Evolutionary conservation across 352 stramenopile genomes (phyloP).

Genomic region (Thalassiosira pacifica): DNA sequence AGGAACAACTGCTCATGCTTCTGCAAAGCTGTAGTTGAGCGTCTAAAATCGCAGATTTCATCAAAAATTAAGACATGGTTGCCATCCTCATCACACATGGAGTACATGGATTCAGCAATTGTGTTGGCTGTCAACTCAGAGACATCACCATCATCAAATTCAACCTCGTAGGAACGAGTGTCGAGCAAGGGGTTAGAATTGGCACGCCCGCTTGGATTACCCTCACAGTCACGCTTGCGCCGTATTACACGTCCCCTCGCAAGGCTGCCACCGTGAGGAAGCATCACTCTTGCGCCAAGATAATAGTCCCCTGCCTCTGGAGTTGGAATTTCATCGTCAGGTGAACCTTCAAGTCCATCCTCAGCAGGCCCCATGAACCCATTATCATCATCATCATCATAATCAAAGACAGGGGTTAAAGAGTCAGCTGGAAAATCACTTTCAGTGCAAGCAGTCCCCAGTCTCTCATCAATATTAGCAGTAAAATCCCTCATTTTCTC

Average conservation of each 20-base stretch:
- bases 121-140: constrained; percentile 49
- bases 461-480: background rate
- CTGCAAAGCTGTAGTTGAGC: too few relatives aligned
- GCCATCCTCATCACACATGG: constrained; percentile 49
- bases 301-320: constrained; percentile 48
- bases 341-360: background rate
- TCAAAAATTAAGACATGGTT: constrained; percentile 36
- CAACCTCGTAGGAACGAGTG: constrained; percentile 59
- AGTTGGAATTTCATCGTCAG: constrained; percentile 5
- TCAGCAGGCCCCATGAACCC: too few relatives aligned
- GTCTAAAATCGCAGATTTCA: constrained; percentile 27
- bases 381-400: constrained; percentile 20
- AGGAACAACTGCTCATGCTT: too few relatives aligned
- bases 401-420: constrained; percentile 6
- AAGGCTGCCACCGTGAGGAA: constrained; percentile 25
- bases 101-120: constrained; percentile 55
- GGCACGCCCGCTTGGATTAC: constrained; percentile 30
- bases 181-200: constrained; percentile 60
- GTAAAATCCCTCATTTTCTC: background rate
- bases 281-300: constrained; percentile 28
- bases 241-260: constrained; percentile 27
- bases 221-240: constrained; percentile 41
- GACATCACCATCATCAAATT: constrained; percentile 67
- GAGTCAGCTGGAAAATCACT: constrained; percentile 9
- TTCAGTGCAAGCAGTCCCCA: constrained; percentile 12